phyloP scores from a whole-genome alignment of 345 rosid species.

The Triadica sebifera region DNA sequence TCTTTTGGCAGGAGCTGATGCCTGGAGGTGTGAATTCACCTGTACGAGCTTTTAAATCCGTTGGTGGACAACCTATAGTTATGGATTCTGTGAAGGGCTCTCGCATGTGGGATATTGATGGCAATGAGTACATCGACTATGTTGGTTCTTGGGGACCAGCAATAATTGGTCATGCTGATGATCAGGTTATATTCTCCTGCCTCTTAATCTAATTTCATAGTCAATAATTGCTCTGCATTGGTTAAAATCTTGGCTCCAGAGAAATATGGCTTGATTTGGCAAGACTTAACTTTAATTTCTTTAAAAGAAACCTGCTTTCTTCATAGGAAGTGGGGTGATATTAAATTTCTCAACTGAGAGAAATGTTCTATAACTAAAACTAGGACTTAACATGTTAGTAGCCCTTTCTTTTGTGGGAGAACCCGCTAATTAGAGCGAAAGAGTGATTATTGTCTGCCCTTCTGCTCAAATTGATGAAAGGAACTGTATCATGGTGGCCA shows the following conservation, averaged over 20 bases:
- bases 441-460: background rate
- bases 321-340: background rate
- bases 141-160: slow-evolving; percentile 99
- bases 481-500: background rate
- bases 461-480: slow-evolving; percentile 6
- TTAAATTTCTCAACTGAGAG: background rate
- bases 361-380: background rate
- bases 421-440: background rate
- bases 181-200: slow-evolving; percentile 48
- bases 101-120: slow-evolving; percentile 92
- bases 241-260: slow-evolving; percentile 1
- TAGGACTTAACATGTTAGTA: background rate
- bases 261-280: background rate
- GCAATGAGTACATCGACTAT: slow-evolving; percentile 90
- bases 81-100: slow-evolving; percentile 93
- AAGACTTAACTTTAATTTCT: background rate
- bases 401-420: background rate
- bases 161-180: slow-evolving; percentile 95
- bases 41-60: slow-evolving; percentile 95
- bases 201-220: background rate
- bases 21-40: slow-evolving; percentile 98
- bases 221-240: slow-evolving; percentile 1
- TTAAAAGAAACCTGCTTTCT: background rate
- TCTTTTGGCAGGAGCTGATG: slow-evolving; percentile 65
- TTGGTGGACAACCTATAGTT: slow-evolving; percentile 88